These are phyloP conservation scores for Coemansia sp. DNA, from an alignment of 192 early-diverging fungal species.

Conservation along the genomic window DNA sequence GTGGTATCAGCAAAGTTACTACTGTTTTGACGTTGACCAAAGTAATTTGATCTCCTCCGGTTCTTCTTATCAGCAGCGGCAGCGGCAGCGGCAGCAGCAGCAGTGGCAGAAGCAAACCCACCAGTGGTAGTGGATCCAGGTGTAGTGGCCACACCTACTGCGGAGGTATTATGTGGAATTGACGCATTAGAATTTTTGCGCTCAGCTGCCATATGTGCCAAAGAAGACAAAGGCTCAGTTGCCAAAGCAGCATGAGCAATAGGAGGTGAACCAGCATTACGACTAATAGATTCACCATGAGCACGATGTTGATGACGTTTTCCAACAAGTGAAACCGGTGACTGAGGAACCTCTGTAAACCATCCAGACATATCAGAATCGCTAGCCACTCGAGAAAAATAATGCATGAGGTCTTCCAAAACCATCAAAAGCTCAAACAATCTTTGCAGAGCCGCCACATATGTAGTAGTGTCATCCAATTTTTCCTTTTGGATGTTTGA, in stretches of 20 bases:
- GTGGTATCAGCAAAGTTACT: slow-evolving; percentile 8
- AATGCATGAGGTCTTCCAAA: slow-evolving; percentile 33
- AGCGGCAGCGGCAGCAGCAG: background rate
- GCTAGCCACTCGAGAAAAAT: slow-evolving; percentile 48
- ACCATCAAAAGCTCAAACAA: slow-evolving; percentile 44
- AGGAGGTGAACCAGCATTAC: slow-evolving; percentile 20
- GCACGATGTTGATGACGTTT: slow-evolving; percentile 23
- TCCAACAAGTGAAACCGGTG: slow-evolving; percentile 28
- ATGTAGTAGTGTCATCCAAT: slow-evolving; percentile 42
- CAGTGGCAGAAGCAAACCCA: too few relatives aligned
- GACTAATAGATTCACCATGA: slow-evolving; percentile 12
- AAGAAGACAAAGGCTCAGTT: slow-evolving; percentile 34
- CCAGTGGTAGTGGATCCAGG: background rate
- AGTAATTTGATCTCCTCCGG: slow-evolving; percentile 48
- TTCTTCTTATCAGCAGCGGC: slow-evolving; percentile 31
- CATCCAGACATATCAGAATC: slow-evolving; percentile 45
- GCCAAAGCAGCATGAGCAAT: slow-evolving; percentile 25
- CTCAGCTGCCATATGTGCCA: slow-evolving; percentile 20
- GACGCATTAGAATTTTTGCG: slow-evolving; percentile 46
- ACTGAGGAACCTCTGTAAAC: slow-evolving; percentile 44
- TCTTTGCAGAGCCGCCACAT: slow-evolving; percentile 41
- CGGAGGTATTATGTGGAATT: background rate
- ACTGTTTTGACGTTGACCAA: slow-evolving; percentile 43
- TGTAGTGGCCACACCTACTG: background rate
- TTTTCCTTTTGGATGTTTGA: slow-evolving; percentile 53